Evolutionary conservation across 192 early-diverging fungal species (phyloP), one percentile per base, ranked within the genome.

Genomic region (Dissophora globulifera): DNA sequence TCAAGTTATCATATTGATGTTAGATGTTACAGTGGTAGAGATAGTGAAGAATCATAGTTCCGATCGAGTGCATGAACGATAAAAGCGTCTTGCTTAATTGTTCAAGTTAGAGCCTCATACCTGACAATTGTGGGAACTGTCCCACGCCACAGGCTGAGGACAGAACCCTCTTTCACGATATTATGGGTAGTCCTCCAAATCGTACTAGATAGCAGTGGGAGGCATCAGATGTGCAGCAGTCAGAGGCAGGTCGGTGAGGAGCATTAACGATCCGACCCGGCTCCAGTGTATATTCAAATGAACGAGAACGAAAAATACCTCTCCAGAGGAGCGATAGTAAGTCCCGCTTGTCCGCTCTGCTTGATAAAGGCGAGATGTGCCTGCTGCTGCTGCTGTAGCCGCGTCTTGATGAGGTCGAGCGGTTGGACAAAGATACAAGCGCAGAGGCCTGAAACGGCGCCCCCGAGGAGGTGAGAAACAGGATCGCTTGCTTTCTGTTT

Each of bases 351-450:
- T 43, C 79, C 71, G 6, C 71, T 69, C 41, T 81, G 71, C 31
- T 66, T 72, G 29, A 86, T 51, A 60, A 86, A 84, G 4, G 81
- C 81, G n/a, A 83, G 65, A 59, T 85, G 83, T 40, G 82, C 79
- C 58, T 88, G 85, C 49, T 78, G 69, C 62, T 86, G 82, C 61
- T 92, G 91, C 56, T 94, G 92, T 19, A 94, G 62, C 0, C 93
- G 86, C 0, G 93, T 94, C 62, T 94, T 94, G 58, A 94, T 68
- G 38, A 98, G 81, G 74, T 98, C 96, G 23, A 98, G 87, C 0
- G 96, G 96, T 74, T 98, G 96, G 30, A 98, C 83, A 33, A 89
- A 56, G 19, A 93, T 72, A 43, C 95, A 95, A 15, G 93, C 88
- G 9, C 86, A 80, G 42, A 95, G 66, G 12, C 93, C 94, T 3